A percentile compares a stretch with the other conserved stretches of the same genome.
These are phyloP conservation scores for Fusarium sacchari DNA, from an alignment of 2,329 filamentous ascomycete genomes.

Conservation along the genomic window DNA sequence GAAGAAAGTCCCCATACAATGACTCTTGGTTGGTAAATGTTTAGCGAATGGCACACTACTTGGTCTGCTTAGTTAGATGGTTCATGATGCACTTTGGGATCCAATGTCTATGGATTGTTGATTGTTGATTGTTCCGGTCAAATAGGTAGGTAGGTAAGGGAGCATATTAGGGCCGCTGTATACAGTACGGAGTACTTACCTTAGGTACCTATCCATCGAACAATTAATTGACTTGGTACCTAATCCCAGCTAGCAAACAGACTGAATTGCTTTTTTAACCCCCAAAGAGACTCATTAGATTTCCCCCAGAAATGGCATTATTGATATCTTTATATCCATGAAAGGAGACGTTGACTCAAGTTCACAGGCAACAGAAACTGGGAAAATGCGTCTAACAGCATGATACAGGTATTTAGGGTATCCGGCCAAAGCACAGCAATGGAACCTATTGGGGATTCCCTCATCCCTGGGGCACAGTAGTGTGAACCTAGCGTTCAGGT, in stretches of 20 bases:
- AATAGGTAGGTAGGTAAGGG: too few species aligned
- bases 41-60: neutral
- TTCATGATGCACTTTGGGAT: neutral
- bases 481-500: constrained; percentile 28
- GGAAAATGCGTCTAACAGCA: neutral
- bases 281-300: neutral
- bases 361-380: neutral
- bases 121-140: neutral
- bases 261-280: neutral
- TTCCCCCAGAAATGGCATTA: neutral
- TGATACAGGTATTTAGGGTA: neutral
- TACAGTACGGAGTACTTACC: too few species aligned
- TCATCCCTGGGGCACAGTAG: neutral
- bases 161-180: constrained; percentile 3
- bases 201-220: neutral
- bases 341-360: neutral
- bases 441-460: neutral
- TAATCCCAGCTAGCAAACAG: neutral
- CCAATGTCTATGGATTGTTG: neutral
- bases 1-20: too few species aligned
- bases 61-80: neutral
- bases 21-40: neutral
- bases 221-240: neutral
- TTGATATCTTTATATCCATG: too few species aligned
- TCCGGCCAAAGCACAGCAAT: neutral